Evolutionary conservation across 2,329 filamentous ascomycete species (phyloP).

Genomic region (Bipolaris sorokiniana): DNA sequence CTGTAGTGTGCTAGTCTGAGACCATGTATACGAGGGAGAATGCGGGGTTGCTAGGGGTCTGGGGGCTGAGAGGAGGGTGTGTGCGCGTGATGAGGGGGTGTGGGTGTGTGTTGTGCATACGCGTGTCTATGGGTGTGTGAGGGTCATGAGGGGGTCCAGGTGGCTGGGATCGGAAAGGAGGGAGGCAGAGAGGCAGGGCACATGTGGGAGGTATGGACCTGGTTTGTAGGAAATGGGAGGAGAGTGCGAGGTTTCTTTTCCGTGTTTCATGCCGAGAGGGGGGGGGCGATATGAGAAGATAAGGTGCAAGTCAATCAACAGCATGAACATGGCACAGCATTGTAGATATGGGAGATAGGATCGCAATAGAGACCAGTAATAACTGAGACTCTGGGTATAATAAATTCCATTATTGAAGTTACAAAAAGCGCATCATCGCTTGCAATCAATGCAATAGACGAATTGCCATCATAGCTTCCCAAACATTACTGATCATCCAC

Average conservation of each 20-base stretch:
- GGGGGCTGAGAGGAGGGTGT: neutral
- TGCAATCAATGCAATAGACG: constrained; percentile 21
- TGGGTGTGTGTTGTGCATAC: neutral
- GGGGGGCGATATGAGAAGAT: neutral
- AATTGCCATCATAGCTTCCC: constrained; percentile 1
- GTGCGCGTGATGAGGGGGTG: too few species aligned
- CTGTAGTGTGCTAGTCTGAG: too few species aligned
- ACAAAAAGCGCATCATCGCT: neutral
- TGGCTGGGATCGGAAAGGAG: neutral
- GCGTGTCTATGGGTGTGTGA: too few species aligned
- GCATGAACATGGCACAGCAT: neutral
- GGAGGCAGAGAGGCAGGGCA: too few species aligned
- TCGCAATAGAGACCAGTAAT: constrained; percentile 15
- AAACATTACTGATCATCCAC: constrained; percentile 22
- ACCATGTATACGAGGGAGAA: neutral
- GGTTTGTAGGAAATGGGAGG: neutral
- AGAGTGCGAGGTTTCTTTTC: neutral
- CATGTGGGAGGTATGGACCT: neutral
- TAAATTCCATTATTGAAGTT: constrained; percentile 3
- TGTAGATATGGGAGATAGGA: neutral
- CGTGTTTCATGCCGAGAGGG: neutral
- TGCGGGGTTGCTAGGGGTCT: neutral
- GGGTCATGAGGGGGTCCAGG: neutral
- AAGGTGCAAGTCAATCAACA: neutral
- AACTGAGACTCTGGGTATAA: constrained; percentile 22